Evolutionary conservation across 2,329 filamentous ascomycete genomes (phyloP).

Genomic region (Diaporthe batatas): DNA sequence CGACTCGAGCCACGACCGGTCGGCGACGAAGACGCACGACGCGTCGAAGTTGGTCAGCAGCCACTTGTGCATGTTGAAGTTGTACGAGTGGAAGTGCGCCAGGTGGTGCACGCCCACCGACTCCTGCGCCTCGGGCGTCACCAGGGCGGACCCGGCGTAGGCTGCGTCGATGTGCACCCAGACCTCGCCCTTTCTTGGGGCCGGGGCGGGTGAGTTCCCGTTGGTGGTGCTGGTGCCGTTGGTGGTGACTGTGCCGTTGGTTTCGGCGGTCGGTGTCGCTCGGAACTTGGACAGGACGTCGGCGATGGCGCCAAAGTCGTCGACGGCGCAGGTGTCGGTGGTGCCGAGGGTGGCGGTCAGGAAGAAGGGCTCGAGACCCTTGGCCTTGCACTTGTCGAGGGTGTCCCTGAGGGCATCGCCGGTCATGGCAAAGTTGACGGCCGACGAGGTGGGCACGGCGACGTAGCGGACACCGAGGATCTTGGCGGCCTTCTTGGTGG

Average conservation of each 20-base stretch:
- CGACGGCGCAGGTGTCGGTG: constrained; percentile 88
- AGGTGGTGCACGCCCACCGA: constrained; percentile 65
- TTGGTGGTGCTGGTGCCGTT: constrained; percentile 1
- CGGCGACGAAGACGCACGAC: constrained; percentile 83
- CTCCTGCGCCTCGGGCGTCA: constrained; percentile 82
- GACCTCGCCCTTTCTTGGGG: constrained; percentile 61
- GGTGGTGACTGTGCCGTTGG: background rate
- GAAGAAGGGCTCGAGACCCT: constrained; percentile 87
- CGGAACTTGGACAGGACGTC: constrained; percentile 56
- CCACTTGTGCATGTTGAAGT: constrained; percentile 99
- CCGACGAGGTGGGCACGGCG: constrained; percentile 72
- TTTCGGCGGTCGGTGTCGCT: constrained; percentile 40
- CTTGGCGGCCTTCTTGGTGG: constrained; percentile 87
- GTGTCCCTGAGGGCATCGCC: constrained; percentile 71
- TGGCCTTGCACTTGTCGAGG: constrained; percentile 74
- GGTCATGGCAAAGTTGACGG: constrained; percentile 78
- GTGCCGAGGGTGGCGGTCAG: constrained; percentile 87
- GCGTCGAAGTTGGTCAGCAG: constrained; percentile 92
- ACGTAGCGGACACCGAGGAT: constrained; percentile 88
- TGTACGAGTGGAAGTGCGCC: constrained; percentile 84
- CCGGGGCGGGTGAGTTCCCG: constrained; percentile 19
- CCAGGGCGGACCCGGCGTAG: constrained; percentile 87
- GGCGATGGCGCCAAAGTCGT: constrained; percentile 81
- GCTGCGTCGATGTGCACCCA: constrained; percentile 97
- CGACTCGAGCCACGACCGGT: constrained; percentile 80